A percentile compares a stretch with the other conserved stretches of the same genome.
phyloP scores from a whole-genome alignment of 768 basidiomycete genomes.

The Naganishia antarctica region DNA sequence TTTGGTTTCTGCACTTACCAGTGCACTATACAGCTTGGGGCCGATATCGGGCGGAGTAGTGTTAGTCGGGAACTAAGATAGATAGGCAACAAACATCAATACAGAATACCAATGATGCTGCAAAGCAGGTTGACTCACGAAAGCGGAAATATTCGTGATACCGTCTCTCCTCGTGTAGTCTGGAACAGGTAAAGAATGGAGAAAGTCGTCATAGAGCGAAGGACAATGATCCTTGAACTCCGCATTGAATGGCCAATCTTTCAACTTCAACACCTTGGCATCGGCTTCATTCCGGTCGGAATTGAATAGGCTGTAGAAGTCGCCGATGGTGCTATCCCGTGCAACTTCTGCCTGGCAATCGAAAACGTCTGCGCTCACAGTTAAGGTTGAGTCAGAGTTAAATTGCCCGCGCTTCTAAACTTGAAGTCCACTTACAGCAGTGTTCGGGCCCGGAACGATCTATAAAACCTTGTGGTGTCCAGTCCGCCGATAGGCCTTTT shows the following conservation, averaged over 20 bases:
- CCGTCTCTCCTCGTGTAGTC: slow-evolving; percentile 89
- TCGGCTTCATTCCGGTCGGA: slow-evolving; percentile 55
- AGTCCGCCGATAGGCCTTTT: slow-evolving; percentile 61
- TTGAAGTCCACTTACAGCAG: slow-evolving; percentile 35
- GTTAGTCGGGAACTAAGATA: slow-evolving; percentile 31
- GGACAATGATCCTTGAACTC: slow-evolving; percentile 83
- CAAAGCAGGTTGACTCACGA: slow-evolving; percentile 56
- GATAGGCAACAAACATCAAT: slow-evolving; percentile 49
- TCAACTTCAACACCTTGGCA: slow-evolving; percentile 65
- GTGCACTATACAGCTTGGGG: slow-evolving; percentile 90
- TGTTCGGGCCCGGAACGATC: slow-evolving; percentile 24
- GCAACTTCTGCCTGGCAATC: slow-evolving; percentile 74
- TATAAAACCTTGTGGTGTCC: slow-evolving; percentile 78
- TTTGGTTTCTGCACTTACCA: slow-evolving; percentile 51
- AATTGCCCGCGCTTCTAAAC: too few relatives aligned
- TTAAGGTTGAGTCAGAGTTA: background rate
- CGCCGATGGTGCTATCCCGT: slow-evolving; percentile 61
- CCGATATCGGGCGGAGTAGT: slow-evolving; percentile 53
- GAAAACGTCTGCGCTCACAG: slow-evolving; percentile 59
- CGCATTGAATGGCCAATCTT: slow-evolving; percentile 88
- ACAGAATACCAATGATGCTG: slow-evolving; percentile 64
- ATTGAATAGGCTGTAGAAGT: slow-evolving; percentile 78
- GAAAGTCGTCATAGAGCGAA: slow-evolving; percentile 79
- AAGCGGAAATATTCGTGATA: slow-evolving; percentile 77
- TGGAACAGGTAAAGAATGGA: slow-evolving; percentile 73